phyloP scores from a whole-genome alignment of 1,284 basidiomycete species.

The Rhodotorula sp. region DNA sequence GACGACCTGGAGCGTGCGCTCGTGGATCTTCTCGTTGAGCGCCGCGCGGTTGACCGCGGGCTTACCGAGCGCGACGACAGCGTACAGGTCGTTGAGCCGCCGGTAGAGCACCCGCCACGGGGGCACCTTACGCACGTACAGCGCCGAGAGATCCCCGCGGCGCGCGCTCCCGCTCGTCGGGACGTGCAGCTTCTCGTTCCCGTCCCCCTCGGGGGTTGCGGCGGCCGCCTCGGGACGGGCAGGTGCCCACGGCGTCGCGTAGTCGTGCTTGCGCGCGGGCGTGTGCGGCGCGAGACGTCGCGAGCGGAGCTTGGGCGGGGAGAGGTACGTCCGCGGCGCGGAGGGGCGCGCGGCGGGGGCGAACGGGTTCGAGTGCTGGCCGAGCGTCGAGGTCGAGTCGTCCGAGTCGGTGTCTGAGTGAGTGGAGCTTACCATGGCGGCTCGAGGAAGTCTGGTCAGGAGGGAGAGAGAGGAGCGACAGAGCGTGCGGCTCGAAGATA shows the following conservation, averaged over 20 bases:
- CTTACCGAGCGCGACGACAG: not conserved
- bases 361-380: not conserved
- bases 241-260: not conserved
- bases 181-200: not conserved
- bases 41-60: not conserved
- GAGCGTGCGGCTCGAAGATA: too few relatives aligned
- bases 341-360: not conserved
- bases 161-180: not conserved
- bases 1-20: not conserved
- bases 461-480: not conserved
- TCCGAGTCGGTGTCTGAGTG: not conserved
- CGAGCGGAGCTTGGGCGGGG: not conserved
- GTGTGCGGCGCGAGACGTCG: not conserved
- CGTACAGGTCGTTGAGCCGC: not conserved
- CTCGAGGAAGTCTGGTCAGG: not conserved
- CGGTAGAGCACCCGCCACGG: not conserved
- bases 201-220: not conserved
- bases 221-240: not conserved
- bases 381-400: not conserved
- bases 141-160: rapidly evolving
- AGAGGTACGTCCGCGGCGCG: not conserved
- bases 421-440: not conserved
- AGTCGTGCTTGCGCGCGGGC: not conserved
- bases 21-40: not conserved
- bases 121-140: rapidly evolving